Evolutionary conservation across 2,329 filamentous ascomycete species (phyloP).

Genomic region (Rachicladosporium sp.): DNA sequence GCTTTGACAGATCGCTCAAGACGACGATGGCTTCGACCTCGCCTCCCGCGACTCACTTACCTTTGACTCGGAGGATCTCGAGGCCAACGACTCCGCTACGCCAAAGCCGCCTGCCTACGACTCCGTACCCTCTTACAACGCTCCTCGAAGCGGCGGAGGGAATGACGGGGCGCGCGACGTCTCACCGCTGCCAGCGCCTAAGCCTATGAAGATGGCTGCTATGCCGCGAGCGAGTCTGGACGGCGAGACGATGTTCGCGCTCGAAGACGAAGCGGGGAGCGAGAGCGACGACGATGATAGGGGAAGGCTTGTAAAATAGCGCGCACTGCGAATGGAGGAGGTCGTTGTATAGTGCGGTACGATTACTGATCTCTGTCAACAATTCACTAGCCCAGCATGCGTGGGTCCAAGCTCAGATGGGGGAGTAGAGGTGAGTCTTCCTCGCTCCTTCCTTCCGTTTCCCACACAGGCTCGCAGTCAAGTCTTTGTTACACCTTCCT

Average conservation of each 20-base stretch:
- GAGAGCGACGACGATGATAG: conserved; percentile 48
- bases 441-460: too few species aligned
- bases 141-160: conserved; percentile 26
- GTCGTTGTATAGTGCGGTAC: not conserved
- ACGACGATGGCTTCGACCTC: conserved; percentile 96
- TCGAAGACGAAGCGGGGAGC: conserved; percentile 76
- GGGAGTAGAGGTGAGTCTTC: too few species aligned
- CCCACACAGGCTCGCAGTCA: too few species aligned
- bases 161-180: conserved; percentile 23
- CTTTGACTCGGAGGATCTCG: conserved; percentile 39
- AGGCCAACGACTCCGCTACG: conserved; percentile 17
- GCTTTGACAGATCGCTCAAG: conserved; percentile 63
- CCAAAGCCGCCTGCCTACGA: conserved; percentile 27
- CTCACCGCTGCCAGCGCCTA: conserved; percentile 42
- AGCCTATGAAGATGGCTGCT: conserved; percentile 34
- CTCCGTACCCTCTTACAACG: conserved; percentile 16
- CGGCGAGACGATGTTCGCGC: conserved; percentile 90
- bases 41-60: conserved; percentile 68
- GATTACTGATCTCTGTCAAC: too few species aligned
- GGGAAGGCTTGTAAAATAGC: not conserved
- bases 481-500: too few species aligned
- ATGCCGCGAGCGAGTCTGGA: conserved; percentile 55
- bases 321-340: not conserved
- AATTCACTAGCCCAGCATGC: conserved; percentile 4
- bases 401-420: too few species aligned